phyloP scores from a whole-genome alignment of 2,329 filamentous ascomycete genomes.

The Clonostachys byssicola region DNA sequence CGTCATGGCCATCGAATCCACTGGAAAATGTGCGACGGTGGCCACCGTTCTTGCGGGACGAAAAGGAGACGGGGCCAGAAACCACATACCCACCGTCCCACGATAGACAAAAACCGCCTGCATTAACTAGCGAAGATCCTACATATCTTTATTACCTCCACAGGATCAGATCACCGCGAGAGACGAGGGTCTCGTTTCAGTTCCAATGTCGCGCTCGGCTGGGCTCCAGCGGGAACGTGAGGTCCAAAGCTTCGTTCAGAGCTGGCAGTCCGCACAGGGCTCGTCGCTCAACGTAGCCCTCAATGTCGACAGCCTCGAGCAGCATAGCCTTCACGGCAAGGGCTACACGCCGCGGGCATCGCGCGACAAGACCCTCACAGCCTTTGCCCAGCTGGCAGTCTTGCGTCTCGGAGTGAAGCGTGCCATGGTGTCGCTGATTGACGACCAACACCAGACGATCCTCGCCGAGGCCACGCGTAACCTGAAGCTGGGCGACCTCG shows the following conservation, averaged over 20 bases:
- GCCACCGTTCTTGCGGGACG: too few species aligned
- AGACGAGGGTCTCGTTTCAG: too few species aligned
- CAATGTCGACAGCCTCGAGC: conserved; percentile 19
- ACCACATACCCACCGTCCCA: too few species aligned
- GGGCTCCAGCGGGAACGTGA: conserved; percentile 22
- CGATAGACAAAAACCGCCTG: too few species aligned
- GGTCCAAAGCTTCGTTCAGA: conserved; percentile 21
- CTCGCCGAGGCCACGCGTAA: conserved; percentile 46
- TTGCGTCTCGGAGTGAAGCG: conserved; percentile 41
- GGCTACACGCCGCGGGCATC: conserved; percentile 26
- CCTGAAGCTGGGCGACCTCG: conserved; percentile 25
- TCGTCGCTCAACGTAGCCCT: conserved; percentile 21
- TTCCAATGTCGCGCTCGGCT: conserved; percentile 11
- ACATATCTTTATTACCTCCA: too few species aligned
- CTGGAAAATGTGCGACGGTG: too few species aligned
- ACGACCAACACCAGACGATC: conserved; percentile 39
- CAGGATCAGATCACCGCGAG: too few species aligned
- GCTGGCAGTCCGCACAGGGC: conserved; percentile 22
- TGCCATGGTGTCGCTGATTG: conserved; percentile 44
- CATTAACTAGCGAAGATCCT: too few species aligned
- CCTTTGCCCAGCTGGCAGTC: conserved; percentile 45
- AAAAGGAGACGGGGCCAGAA: too few species aligned
- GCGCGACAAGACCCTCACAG: conserved; percentile 31
- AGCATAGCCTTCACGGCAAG: conserved; percentile 14
- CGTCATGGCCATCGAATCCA: too few species aligned